Base-by-base conservation (phyloP, 1,139 yeast genomes). In the Nematodospora anomalae region DNA sequence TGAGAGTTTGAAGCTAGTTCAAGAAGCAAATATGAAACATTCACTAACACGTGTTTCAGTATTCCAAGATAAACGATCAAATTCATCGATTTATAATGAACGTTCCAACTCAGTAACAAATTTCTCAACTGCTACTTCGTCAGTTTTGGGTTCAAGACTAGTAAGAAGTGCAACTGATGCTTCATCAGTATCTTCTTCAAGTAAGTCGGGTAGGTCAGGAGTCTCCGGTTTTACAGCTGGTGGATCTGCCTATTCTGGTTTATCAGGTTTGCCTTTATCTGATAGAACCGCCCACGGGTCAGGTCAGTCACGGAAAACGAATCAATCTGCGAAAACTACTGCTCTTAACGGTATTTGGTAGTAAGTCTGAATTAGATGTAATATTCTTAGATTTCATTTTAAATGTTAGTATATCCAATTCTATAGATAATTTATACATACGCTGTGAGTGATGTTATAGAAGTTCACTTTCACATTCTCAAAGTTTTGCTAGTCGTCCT, bases 111-210 rank as follows among this genome's bases (percentile, higher is more conserved):
- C 26, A 12, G 25, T 10, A 5, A 13, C 9, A 9, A 13, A 15
- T 16, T 20, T 28, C 4, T 31, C 38, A 12, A 22, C 18, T 14
- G 30, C 41, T 8, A 18, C 21, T n/a, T 47, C 53, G 1, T 51
- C 53, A 9, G 24, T 37, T 13, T 44, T 52, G 20, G 62, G 62
- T 4, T 46, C 62, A 4, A 57, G 51, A 42, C 55, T 67, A 39
- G 54, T 59, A 15, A 55, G 62, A 42, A 57, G 69, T 3, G 43
- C 53, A 12, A 64, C 68, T 43, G 55, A 62, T 36, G 46, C 55
- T n/a, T 57, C 69, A 11, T 57, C 60, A 13, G 43, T 51, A 4
- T 53, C 59, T 16, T 29, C 37, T 53, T 23, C 12, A 9, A 21
- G 27, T 14, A 32, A 32, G n/a, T 32, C 30, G 26, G 20, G 15